phyloP scores from a whole-genome alignment of 2,329 filamentous ascomycete species.

The Juglanconis sp. region DNA sequence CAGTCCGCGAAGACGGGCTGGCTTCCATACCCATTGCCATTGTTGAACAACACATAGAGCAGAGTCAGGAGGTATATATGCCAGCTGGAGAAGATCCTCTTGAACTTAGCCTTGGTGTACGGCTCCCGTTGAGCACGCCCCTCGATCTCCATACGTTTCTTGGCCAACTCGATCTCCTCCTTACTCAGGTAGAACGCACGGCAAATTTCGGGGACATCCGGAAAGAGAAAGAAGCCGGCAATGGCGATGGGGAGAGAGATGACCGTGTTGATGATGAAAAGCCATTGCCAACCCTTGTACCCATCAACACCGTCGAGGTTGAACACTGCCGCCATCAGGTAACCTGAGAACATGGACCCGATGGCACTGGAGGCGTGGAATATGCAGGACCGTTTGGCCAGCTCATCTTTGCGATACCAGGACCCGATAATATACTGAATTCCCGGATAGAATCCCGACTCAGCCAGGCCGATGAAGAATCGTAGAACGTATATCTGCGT shows the following conservation, averaged over 20 bases:
- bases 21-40: slow-evolving; percentile 43
- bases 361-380: slow-evolving; percentile 49
- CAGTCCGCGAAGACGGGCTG: slow-evolving; percentile 55
- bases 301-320: slow-evolving; percentile 48
- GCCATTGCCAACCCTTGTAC: slow-evolving; percentile 51
- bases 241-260: slow-evolving; percentile 55
- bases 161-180: slow-evolving; percentile 36
- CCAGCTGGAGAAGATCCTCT: slow-evolving; percentile 61
- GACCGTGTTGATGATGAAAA: slow-evolving; percentile 57
- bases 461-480: slow-evolving; percentile 42
- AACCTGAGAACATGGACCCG: slow-evolving; percentile 56
- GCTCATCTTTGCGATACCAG: slow-evolving; percentile 42
- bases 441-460: slow-evolving; percentile 37
- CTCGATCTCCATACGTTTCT: slow-evolving; percentile 40
- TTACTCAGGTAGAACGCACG: slow-evolving; percentile 35
- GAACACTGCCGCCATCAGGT: slow-evolving; percentile 37
- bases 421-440: slow-evolving; percentile 42
- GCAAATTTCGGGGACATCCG: slow-evolving; percentile 38
- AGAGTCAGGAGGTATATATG: slow-evolving; percentile 58
- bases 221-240: slow-evolving; percentile 45
- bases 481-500: slow-evolving; percentile 39
- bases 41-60: slow-evolving; percentile 64
- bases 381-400: slow-evolving; percentile 49
- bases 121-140: slow-evolving; percentile 40
- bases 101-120: slow-evolving; percentile 47